A percentile compares a stretch with the other conserved stretches of the same genome.
Evolutionary conservation across 78 protist genomes (phyloP).

Genomic region (Dictyostelium capitatum): DNA sequence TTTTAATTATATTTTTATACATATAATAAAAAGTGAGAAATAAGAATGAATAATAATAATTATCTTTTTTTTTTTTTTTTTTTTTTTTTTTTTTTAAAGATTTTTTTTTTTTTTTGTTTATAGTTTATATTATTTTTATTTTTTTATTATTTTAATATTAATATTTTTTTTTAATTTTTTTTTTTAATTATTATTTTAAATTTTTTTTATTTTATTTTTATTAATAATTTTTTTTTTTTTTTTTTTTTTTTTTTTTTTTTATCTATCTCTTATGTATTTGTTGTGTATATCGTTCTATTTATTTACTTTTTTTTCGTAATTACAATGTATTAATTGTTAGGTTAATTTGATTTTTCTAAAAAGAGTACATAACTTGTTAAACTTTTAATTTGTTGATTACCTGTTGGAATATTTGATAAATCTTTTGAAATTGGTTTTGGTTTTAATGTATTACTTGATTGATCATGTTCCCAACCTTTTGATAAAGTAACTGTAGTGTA

Average conservation of each 20-base stretch:
- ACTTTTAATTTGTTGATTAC: slow-evolving; percentile 8
- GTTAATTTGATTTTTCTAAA: slow-evolving; percentile 29
- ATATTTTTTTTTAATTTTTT: neutral
- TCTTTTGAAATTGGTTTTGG: slow-evolving; percentile 36
- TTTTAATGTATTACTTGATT: slow-evolving; percentile 5
- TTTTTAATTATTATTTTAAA: neutral
- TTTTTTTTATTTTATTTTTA: too few species aligned
- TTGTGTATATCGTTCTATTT: too few species aligned
- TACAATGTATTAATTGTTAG: neutral
- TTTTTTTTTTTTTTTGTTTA: too few species aligned
- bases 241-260: neutral
- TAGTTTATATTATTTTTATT: neutral
- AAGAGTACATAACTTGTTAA: slow-evolving; percentile 46
- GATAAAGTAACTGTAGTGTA: slow-evolving; percentile 38
- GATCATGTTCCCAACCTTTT: slow-evolving; percentile 39
- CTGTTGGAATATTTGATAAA: neutral
- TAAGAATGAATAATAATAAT: neutral
- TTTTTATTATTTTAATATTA: neutral
- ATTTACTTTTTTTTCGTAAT: too few species aligned
- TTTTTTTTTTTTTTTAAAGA: neutral
- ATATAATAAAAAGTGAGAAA: too few species aligned
- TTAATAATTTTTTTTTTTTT: neutral
- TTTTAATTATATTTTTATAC: too few species aligned
- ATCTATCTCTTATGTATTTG: neutral
- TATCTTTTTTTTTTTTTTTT: neutral